Evolutionary conservation across 805 yeast genomes (phyloP).

Genomic region (Clavispora fructus): DNA sequence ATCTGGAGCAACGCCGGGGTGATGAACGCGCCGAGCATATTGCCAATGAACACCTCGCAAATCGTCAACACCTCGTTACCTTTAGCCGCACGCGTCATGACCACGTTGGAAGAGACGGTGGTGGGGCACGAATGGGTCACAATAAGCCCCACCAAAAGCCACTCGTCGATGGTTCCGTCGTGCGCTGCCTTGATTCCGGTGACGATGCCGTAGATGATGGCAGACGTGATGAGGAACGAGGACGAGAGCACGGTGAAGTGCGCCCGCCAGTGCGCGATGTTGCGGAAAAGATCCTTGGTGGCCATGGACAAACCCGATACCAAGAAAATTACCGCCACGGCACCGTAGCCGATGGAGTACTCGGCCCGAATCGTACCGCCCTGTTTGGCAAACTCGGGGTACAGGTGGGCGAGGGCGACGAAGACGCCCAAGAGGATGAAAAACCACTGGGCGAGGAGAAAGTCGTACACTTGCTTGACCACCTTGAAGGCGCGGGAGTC

Average conservation of each 20-base stretch:
- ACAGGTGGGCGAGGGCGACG: slow-evolving; percentile 69
- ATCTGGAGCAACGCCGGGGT: slow-evolving; percentile 82
- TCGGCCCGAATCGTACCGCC: slow-evolving; percentile 74
- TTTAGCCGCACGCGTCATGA: slow-evolving; percentile 82
- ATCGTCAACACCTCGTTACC: slow-evolving; percentile 77
- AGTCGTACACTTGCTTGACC: slow-evolving; percentile 16
- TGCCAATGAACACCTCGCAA: slow-evolving; percentile 83
- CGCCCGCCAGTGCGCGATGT: slow-evolving; percentile 75
- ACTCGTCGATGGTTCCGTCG: slow-evolving; percentile 56
- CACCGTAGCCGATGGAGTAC: slow-evolving; percentile 77
- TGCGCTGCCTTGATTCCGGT: slow-evolving; percentile 56
- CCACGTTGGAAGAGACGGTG: slow-evolving; percentile 86
- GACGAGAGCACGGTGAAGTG: slow-evolving; percentile 64
- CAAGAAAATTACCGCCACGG: slow-evolving; percentile 80
- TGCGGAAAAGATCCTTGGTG: slow-evolving; percentile 54
- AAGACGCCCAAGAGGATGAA: slow-evolving; percentile 66
- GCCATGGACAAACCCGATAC: slow-evolving; percentile 78
- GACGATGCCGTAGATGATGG: slow-evolving; percentile 69
- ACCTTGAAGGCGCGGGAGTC: slow-evolving; percentile 8
- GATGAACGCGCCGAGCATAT: slow-evolving; percentile 77
- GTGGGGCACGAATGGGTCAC: slow-evolving; percentile 88
- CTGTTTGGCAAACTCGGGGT: slow-evolving; percentile 78
- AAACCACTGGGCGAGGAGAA: slow-evolving; percentile 61
- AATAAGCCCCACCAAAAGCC: slow-evolving; percentile 77
- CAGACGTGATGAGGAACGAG: slow-evolving; percentile 66